Conservation (phyloP, 2,329 filamentous ascomycete genomes). For the Alternaria sp. region DNA sequence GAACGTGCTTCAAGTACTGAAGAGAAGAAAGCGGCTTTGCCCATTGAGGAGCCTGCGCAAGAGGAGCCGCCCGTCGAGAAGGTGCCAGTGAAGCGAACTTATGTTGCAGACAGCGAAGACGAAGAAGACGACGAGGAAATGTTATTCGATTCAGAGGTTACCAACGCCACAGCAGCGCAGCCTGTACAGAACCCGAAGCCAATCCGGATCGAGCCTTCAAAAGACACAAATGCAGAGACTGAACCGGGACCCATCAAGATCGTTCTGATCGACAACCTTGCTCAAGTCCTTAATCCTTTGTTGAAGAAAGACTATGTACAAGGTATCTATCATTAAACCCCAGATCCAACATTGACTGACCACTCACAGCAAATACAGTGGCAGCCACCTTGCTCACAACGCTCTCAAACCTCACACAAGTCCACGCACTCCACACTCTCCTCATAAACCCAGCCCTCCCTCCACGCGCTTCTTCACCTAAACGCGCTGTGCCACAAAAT, state of each 20-base stretch:
- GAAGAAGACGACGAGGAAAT: slow-evolving; percentile 49
- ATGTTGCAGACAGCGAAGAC: slow-evolving; percentile 45
- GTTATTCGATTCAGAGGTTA: slow-evolving; percentile 38
- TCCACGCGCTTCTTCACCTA: slow-evolving; percentile 11
- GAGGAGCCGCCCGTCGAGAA: not conserved
- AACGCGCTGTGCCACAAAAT: not conserved
- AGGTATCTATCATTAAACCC: slow-evolving; percentile 33
- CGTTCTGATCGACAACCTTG: slow-evolving; percentile 51
- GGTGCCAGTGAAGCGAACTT: slow-evolving; percentile 23
- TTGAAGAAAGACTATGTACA: slow-evolving; percentile 48
- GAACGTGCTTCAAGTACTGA: slow-evolving; percentile 24
- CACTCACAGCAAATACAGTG: slow-evolving; percentile 47
- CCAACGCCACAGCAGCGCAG: not conserved
- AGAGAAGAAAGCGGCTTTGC: slow-evolving; percentile 5
- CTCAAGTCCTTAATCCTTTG: slow-evolving; percentile 46
- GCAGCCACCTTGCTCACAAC: slow-evolving; percentile 51
- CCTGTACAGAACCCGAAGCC: not conserved
- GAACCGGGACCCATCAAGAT: slow-evolving; percentile 21
- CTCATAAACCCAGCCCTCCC: slow-evolving; percentile 45
- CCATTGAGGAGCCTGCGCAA: slow-evolving; percentile 4
- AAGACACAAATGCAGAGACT: not conserved
- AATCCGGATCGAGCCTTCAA: not conserved
- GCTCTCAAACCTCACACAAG: slow-evolving; percentile 48
- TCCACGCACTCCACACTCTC: slow-evolving; percentile 50
- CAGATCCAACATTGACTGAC: slow-evolving; percentile 15